phyloP scores from a whole-genome alignment of 768 basidiomycete species.

The Pulveroboletus frians region DNA sequence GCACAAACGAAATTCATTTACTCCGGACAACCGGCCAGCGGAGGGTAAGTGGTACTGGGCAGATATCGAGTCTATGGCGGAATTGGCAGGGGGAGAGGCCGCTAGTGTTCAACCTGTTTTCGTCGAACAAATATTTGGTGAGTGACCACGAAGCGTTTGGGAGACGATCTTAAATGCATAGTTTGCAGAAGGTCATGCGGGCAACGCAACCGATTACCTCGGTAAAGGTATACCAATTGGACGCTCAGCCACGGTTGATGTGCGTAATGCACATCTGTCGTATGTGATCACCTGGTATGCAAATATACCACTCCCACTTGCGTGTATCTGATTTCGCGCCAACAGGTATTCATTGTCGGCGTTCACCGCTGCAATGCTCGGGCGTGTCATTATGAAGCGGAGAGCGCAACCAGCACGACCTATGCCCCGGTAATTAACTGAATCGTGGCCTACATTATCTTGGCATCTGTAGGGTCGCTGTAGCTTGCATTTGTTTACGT shows the following conservation, averaged over 20 bases:
- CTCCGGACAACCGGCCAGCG: constrained; percentile 80
- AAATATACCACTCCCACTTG: background rate
- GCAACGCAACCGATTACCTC: constrained; percentile 56
- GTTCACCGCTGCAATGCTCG: constrained; percentile 80
- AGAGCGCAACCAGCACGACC: constrained; percentile 43
- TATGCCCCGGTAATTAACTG: constrained; percentile 47
- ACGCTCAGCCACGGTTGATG: constrained; percentile 72
- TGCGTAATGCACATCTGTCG: constrained; percentile 90
- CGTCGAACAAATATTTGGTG: constrained; percentile 88
- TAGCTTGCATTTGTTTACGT: constrained; percentile 4
- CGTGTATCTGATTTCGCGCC: constrained; percentile 9
- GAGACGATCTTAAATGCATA: background rate
- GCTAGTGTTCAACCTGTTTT: constrained; percentile 81
- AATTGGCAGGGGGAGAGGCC: constrained; percentile 65
- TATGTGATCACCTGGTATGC: constrained; percentile 92
- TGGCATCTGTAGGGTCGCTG: background rate
- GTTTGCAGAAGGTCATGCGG: constrained; percentile 74
- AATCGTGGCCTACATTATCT: background rate
- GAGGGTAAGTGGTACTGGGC: constrained; percentile 90
- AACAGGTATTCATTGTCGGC: constrained; percentile 84
- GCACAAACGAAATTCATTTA: constrained; percentile 71
- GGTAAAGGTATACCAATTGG: constrained; percentile 81
- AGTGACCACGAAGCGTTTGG: constrained; percentile 19
- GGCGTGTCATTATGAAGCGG: constrained; percentile 56
- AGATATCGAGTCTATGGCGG: constrained; percentile 76